Evolutionary conservation across 129 eudicot species (phyloP), one percentile per base, ranked within the genome.

Genomic region (Kitagawia praeruptora): DNA sequence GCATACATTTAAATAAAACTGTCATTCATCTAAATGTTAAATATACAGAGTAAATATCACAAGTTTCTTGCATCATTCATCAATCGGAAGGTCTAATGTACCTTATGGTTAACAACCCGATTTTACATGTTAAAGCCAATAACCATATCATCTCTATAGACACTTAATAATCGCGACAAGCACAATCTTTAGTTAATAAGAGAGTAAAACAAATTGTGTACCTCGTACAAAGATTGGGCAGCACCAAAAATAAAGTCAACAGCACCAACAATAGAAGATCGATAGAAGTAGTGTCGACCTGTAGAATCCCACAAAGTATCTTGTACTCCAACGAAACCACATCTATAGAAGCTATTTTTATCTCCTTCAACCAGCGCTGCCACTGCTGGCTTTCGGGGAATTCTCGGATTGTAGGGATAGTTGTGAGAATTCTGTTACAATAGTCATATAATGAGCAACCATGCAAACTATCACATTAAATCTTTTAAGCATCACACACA

Each of bases 221-320:
- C 98, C 93, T 95, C 92, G 39, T 95, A 95, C 23, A 90, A 85
- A 49, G 98, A 95, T 76, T 88, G 97, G 64, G 89, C 94, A 9
- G 87, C 81, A 12, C 98, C 98, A 85, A 90, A 92, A 58, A 95
- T 95, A 82, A 95, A 95, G 75, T 95, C 98, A 58, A 92, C 87
- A 3, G 96, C 93, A 0, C 98, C 98, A 1, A 86, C 85, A 42
- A 95, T 92, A 18, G 82, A 85, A 75, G 94, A 92, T 13, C 45
- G 21, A 75, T 86, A 82, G 81, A 86, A 95, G 70, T 89, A 92
- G 75, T 95, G 98, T 44, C 98, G 80, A 0, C 98, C 98, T 0
- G 56, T 19, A 41, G 69, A 86, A 82, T 95, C 98, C 94, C 97
- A 92, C 53, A 92, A 64, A 0, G 98, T 95, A 74, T 95, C 98